Percentiles rank a stretch among this genome's conserved stretches.
phyloP scores from a whole-genome alignment of 2,329 filamentous ascomycete species.

The Apiospora kogelbergensis region DNA sequence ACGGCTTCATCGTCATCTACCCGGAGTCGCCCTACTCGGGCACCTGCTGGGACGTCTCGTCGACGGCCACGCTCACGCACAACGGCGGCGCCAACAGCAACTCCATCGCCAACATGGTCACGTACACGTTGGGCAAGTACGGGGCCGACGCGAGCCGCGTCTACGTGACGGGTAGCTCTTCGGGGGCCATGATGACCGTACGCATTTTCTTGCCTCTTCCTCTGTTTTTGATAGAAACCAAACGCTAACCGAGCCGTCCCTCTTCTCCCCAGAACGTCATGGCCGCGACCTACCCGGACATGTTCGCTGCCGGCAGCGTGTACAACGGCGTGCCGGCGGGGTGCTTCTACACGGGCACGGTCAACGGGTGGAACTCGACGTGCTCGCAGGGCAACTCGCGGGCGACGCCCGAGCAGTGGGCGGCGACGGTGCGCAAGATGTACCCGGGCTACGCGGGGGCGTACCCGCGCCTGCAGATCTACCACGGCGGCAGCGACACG shows the following conservation, averaged over 20 bases:
- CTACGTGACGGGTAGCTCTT: constrained; percentile 49
- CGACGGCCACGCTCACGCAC: constrained; percentile 39
- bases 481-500: constrained; percentile 35
- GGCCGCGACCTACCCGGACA: constrained; percentile 45
- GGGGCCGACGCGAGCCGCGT: constrained; percentile 48
- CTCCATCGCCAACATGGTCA: constrained; percentile 58
- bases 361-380: constrained; percentile 49
- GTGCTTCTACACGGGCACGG: constrained; percentile 41
- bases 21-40: constrained; percentile 51
- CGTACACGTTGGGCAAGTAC: constrained; percentile 50
- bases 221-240: background rate
- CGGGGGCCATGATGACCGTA: constrained; percentile 49
- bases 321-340: constrained; percentile 45
- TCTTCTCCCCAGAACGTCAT: constrained; percentile 40
- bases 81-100: constrained; percentile 56
- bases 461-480: constrained; percentile 30
- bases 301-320: constrained; percentile 44
- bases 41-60: constrained; percentile 60
- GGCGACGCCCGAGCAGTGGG: constrained; percentile 47
- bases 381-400: constrained; percentile 48
- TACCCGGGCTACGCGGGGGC: constrained; percentile 33
- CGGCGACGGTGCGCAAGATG: constrained; percentile 41
- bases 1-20: constrained; percentile 53
- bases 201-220: constrained; percentile 1
- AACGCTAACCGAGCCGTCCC: background rate